Evolutionary conservation across 208 protist genomes (phyloP).

Genomic region (Wallacemonas sp.): DNA sequence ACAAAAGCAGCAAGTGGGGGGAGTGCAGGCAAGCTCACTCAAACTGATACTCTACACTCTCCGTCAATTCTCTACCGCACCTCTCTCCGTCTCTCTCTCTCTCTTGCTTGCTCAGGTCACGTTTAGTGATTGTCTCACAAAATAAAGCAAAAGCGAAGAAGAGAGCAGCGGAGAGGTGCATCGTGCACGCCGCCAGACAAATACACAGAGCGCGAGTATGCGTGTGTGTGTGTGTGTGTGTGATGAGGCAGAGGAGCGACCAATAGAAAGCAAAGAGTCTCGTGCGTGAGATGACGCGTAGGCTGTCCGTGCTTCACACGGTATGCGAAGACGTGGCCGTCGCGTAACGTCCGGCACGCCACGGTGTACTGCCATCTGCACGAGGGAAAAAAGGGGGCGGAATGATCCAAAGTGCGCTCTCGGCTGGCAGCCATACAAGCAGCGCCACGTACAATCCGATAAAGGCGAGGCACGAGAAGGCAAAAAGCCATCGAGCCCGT

Average conservation of each 20-base stretch:
- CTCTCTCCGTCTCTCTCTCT: too few species aligned
- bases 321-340: neutral
- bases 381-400: conserved; percentile 23
- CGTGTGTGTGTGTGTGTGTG: conserved; percentile 1
- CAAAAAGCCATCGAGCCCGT: conserved; percentile 16
- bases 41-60: too few species aligned
- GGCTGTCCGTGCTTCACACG: too few species aligned
- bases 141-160: neutral
- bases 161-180: neutral
- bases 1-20: too few species aligned
- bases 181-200: neutral
- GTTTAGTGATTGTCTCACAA: too few species aligned
- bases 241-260: too few species aligned
- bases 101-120: too few species aligned
- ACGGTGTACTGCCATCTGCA: conserved; percentile 16
- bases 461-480: conserved; percentile 15
- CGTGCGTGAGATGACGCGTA: too few species aligned
- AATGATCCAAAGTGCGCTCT: conserved; percentile 34
- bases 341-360: conserved; percentile 7
- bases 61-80: too few species aligned
- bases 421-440: conserved; percentile 18
- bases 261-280: too few species aligned
- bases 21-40: too few species aligned
- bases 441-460: conserved; percentile 28
- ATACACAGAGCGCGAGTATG: neutral